Conservation (phyloP, 2,329 filamentous ascomycete species). For the Fusarium aywerte region DNA sequence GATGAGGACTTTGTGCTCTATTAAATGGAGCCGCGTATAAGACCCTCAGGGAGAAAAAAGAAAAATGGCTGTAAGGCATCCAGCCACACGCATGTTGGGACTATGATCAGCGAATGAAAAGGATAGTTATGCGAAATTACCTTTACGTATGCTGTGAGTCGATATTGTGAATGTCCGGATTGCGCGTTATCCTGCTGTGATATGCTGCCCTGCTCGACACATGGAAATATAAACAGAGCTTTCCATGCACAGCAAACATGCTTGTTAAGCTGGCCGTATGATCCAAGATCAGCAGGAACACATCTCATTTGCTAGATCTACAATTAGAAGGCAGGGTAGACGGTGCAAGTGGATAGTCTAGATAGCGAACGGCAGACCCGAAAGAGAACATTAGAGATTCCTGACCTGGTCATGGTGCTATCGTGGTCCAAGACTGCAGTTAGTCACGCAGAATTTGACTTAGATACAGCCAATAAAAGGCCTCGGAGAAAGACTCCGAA, state of each 20-base stretch:
- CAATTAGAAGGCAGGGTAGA: neutral
- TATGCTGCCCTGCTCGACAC: neutral
- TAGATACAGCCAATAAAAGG: slow-evolving; percentile 8
- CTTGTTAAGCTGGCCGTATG: neutral
- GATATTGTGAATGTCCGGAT: neutral
- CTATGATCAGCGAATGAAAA: neutral
- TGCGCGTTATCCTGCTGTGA: neutral
- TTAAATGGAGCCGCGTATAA: neutral
- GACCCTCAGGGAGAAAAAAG: neutral
- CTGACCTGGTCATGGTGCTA: neutral
- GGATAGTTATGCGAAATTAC: neutral
- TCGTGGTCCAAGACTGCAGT: neutral
- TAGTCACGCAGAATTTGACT: neutral
- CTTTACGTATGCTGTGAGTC: neutral
- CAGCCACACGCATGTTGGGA: neutral
- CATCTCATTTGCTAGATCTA: neutral
- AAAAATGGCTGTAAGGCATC: neutral
- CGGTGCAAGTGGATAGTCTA: neutral
- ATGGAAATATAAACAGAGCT: neutral
- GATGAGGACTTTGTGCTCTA: neutral
- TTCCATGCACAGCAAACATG: neutral
- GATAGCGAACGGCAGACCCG: neutral
- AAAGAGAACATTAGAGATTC: neutral
- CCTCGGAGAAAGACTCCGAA: neutral
- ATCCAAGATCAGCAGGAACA: neutral